Evolutionary conservation across 805 yeast species (phyloP).

Genomic region (Saccharomycopsis malanga): DNA sequence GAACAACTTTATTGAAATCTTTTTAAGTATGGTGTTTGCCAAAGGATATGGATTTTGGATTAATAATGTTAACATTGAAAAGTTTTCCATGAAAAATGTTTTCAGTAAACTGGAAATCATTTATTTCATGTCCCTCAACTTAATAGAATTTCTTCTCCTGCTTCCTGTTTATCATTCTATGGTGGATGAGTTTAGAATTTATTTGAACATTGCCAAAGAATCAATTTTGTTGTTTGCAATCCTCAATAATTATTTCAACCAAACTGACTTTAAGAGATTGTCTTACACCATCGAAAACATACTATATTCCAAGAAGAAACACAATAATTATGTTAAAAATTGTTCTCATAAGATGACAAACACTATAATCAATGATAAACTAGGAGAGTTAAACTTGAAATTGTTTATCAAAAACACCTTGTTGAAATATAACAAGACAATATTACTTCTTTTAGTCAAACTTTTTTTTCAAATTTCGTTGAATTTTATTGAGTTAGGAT

Average conservation of each 20-base stretch:
- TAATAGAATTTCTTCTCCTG: background rate
- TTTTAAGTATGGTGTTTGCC: conserved; percentile 4
- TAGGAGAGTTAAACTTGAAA: conserved; percentile 7
- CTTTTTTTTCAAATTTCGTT: conserved; percentile 11
- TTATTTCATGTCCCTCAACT: background rate
- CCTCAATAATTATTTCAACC: conserved; percentile 5
- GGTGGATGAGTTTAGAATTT: conserved; percentile 3
- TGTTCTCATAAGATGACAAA: background rate
- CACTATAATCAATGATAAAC: background rate
- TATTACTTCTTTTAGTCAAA: conserved; percentile 8
- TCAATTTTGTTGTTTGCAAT: conserved; percentile 2
- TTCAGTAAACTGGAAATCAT: no score
- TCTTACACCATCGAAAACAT: conserved; percentile 2
- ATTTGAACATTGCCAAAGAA: conserved; percentile 10
- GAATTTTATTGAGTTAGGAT: conserved; percentile 14
- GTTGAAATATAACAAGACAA: conserved; percentile 9
- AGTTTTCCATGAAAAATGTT: background rate
- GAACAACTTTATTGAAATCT: conserved; percentile 8
- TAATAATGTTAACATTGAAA: background rate
- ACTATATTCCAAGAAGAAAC: background rate
- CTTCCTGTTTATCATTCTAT: background rate
- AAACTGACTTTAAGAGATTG: conserved; percentile 4
- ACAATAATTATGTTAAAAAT: background rate
- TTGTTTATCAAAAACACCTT: background rate
- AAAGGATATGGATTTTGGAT: conserved; percentile 14